phyloP scores from a whole-genome alignment of 805 yeast species.

The Blastobotrys parvus region DNA sequence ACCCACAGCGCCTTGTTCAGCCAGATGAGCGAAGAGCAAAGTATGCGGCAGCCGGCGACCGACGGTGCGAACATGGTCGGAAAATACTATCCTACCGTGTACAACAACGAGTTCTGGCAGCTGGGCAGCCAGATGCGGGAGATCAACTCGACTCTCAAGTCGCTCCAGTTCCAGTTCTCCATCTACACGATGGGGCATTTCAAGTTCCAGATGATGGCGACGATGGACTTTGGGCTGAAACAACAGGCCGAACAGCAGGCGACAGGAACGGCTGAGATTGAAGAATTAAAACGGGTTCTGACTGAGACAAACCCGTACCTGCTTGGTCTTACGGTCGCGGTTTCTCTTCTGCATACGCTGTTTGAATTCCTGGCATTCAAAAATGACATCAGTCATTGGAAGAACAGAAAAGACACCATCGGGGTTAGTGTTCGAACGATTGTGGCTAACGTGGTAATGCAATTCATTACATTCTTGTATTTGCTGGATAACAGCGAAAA shows the following conservation, averaged over 20 bases:
- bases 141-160: conserved; percentile 16
- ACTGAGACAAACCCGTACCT: conserved; percentile 33
- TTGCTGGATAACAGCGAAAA: conserved; percentile 33
- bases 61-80: conserved; percentile 7
- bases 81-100: conserved; percentile 32
- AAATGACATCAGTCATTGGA: conserved; percentile 36
- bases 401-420: conserved; percentile 32
- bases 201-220: conserved; percentile 27
- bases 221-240: conserved; percentile 25
- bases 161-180: conserved; percentile 25
- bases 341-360: conserved; percentile 31
- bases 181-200: conserved; percentile 24
- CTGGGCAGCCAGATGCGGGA: conserved; percentile 29
- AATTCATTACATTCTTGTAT: conserved; percentile 32
- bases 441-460: conserved; percentile 34
- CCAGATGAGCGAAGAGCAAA: conserved; percentile 2
- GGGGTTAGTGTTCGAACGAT: conserved; percentile 35
- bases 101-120: conserved; percentile 35
- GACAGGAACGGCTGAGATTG: conserved; percentile 27
- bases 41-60: neutral
- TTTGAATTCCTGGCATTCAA: conserved; percentile 36
- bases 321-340: conserved; percentile 27
- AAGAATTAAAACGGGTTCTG: conserved; percentile 30
- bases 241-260: conserved; percentile 20
- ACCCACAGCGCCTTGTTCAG: conserved; percentile 22